These are phyloP conservation scores for Hymenoscyphus scutula DNA, from an alignment of 2,329 filamentous ascomycete species.

Conservation along the genomic window DNA sequence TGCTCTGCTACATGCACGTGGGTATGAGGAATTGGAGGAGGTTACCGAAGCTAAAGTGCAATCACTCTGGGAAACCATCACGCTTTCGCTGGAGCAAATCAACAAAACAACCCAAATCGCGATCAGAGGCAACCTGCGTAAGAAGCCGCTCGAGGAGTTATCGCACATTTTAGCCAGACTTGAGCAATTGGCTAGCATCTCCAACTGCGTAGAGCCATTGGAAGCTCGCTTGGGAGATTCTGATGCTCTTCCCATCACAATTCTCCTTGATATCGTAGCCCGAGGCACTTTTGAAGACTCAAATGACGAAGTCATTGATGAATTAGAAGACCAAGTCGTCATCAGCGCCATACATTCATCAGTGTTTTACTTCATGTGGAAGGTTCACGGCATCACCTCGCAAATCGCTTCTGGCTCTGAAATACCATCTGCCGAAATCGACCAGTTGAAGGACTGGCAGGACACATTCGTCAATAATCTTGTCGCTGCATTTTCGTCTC, in stretches of 20 bases:
- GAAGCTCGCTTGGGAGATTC: constrained; percentile 57
- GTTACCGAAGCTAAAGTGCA: constrained; percentile 77
- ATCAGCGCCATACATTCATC: constrained; percentile 72
- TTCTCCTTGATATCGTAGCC: constrained; percentile 69
- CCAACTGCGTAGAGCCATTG: constrained; percentile 72
- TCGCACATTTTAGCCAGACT: constrained; percentile 75
- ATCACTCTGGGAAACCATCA: constrained; percentile 80
- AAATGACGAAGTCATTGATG: constrained; percentile 65
- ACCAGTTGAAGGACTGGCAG: constrained; percentile 55
- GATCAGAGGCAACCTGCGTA: constrained; percentile 64
- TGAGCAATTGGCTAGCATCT: constrained; percentile 74
- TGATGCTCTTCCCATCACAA: constrained; percentile 57
- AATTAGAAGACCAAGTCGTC: constrained; percentile 76
- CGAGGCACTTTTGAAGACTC: constrained; percentile 69
- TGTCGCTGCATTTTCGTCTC: constrained; percentile 66
- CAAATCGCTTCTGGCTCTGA: constrained; percentile 52
- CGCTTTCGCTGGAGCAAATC: constrained; percentile 62
- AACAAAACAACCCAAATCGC: constrained; percentile 72
- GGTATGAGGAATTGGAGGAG: constrained; percentile 86
- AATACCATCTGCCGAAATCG: constrained; percentile 58
- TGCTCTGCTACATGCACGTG: constrained; percentile 79
- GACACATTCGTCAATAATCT: constrained; percentile 60
- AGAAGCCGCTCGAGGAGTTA: constrained; percentile 64
- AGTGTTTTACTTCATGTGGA: constrained; percentile 96
- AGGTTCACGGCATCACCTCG: constrained; percentile 60